Evolutionary conservation across 352 stramenopile genomes (phyloP).

Genomic region (Bremia lactucae): DNA sequence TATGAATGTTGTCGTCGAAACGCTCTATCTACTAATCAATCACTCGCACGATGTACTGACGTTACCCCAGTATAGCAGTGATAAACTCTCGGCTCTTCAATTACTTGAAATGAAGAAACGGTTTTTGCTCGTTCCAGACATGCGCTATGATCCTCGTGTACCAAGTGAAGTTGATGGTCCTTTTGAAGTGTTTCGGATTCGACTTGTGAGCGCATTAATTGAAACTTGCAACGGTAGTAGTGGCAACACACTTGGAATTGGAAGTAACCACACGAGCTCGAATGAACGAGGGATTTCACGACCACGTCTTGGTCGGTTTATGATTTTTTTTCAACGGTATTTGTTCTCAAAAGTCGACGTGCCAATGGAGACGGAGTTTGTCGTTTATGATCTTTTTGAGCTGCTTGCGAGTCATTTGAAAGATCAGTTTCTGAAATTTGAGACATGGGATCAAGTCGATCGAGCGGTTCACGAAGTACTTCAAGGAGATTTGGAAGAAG

Average conservation of each 20-base stretch:
- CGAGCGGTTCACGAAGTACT: conserved; percentile 42
- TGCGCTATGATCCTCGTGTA: conserved; percentile 83
- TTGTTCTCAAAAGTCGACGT: conserved; percentile 92
- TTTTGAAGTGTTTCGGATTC: conserved; percentile 88
- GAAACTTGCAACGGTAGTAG: conserved; percentile 68
- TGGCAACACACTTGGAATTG: conserved; percentile 4
- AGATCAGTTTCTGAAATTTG: conserved; percentile 58
- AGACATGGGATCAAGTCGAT: conserved; percentile 74
- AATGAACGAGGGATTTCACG: conserved; percentile 81
- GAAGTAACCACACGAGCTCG: conserved; percentile 15
- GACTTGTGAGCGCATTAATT: conserved; percentile 89
- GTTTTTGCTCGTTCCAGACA: conserved; percentile 59
- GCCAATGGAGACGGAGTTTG: conserved; percentile 90
- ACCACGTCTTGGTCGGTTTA: conserved; percentile 79
- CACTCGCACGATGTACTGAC: conserved; percentile 89
- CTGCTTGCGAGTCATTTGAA: conserved; percentile 39
- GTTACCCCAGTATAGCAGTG: conserved; percentile 42
- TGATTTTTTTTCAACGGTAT: conserved; percentile 93
- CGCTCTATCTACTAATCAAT: conserved; percentile 91
- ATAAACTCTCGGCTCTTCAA: conserved; percentile 20
- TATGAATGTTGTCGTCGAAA: conserved; percentile 88
- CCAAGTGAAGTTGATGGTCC: conserved; percentile 84
- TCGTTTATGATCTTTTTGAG: conserved; percentile 79
- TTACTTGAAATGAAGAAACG: conserved; percentile 51
- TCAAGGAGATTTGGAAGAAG: conserved; percentile 50